phyloP scores from a whole-genome alignment of 176 grass and related monocot genomes.

The Poa annua region DNA sequence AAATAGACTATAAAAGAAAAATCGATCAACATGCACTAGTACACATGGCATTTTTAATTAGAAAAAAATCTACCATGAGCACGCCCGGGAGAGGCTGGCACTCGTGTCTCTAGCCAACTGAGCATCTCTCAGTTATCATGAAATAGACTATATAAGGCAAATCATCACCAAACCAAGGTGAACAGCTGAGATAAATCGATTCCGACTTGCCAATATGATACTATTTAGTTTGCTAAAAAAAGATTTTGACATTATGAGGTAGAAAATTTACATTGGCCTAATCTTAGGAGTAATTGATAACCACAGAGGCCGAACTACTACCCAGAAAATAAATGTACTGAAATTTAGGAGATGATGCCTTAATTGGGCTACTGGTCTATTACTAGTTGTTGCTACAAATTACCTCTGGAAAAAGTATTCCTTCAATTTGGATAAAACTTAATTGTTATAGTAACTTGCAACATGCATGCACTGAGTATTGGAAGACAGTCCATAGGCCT shows the following conservation, averaged over 20 bases:
- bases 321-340: background rate
- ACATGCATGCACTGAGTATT: background rate
- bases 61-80: background rate
- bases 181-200: background rate
- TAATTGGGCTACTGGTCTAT: background rate
- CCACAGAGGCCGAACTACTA: background rate
- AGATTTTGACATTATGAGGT: conserved; percentile 1
- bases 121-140: background rate
- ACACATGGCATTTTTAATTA: background rate
- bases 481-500: background rate
- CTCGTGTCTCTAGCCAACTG: background rate
- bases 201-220: background rate
- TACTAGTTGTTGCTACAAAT: conserved; percentile 14
- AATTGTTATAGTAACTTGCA: background rate
- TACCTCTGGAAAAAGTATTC: background rate
- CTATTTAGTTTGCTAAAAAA: background rate
- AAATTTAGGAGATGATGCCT: background rate
- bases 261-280: background rate
- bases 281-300: conserved; percentile 1
- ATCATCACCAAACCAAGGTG: background rate
- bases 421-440: background rate
- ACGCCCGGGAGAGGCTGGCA: background rate
- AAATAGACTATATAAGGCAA: background rate
- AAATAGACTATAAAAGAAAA: background rate
- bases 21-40: background rate